phyloP scores from a whole-genome alignment of 1,284 basidiomycete species.

The Trametes pubescens region DNA sequence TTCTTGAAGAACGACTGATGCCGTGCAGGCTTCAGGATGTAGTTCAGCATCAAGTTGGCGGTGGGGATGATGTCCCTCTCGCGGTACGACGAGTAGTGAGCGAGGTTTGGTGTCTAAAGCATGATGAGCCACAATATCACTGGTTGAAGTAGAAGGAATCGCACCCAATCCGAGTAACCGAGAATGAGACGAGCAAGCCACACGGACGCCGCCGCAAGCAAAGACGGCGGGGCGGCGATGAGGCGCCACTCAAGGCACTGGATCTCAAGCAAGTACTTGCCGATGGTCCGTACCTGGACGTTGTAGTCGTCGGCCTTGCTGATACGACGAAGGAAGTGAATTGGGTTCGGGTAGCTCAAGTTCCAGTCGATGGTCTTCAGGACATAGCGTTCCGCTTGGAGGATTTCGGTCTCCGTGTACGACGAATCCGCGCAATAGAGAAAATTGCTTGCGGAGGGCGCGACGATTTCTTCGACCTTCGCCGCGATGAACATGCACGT shows the following conservation, averaged over 20 bases:
- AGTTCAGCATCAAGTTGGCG: slow-evolving; percentile 95
- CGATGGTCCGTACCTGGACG: slow-evolving; percentile 89
- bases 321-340: slow-evolving; percentile 91
- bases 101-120: slow-evolving; percentile 81
- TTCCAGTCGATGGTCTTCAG: slow-evolving; percentile 94
- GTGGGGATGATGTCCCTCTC: slow-evolving; percentile 87
- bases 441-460: slow-evolving; percentile 90
- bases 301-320: slow-evolving; percentile 98
- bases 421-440: slow-evolving; percentile 89
- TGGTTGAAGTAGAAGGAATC: slow-evolving; percentile 38
- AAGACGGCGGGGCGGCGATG: slow-evolving; percentile 82
- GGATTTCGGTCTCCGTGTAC: slow-evolving; percentile 88
- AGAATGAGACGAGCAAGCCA: slow-evolving; percentile 93
- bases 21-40: slow-evolving; percentile 78
- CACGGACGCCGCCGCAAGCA: slow-evolving; percentile 89
- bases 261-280: slow-evolving; percentile 95
- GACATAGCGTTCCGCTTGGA: slow-evolving; percentile 94
- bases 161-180: slow-evolving; percentile 87
- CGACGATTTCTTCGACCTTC: slow-evolving; percentile 97
- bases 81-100: slow-evolving; percentile 92
- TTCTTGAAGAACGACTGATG: slow-evolving; percentile 86
- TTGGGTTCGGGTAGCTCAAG: slow-evolving; percentile 91
- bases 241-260: slow-evolving; percentile 88
- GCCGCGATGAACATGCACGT: slow-evolving; percentile 94
- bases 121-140: slow-evolving; percentile 8